A percentile compares a stretch with the other conserved stretches of the same genome.
Conservation (phyloP, 2,329 filamentous ascomycete genomes). For the Helicocarpus griseus region DNA sequence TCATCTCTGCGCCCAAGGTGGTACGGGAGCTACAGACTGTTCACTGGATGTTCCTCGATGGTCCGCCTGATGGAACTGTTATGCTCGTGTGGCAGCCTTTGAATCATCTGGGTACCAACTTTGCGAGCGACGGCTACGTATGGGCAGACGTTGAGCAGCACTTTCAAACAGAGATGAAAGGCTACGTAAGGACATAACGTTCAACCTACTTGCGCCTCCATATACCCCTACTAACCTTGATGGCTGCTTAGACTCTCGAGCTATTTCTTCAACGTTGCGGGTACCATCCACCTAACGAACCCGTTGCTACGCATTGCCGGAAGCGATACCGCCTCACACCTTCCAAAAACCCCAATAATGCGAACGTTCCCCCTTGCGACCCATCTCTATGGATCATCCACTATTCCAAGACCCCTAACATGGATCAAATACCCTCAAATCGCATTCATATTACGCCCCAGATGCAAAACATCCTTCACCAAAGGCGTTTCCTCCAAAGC, state of each 20-base stretch:
- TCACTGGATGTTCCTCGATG: conserved; percentile 85
- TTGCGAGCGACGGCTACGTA: conserved; percentile 84
- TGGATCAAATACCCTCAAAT: conserved; percentile 60
- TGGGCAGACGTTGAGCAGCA: conserved; percentile 76
- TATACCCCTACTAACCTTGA: neutral
- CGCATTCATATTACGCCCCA: conserved; percentile 40
- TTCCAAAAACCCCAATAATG: conserved; percentile 58
- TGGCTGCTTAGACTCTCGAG: conserved; percentile 62
- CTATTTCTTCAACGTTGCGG: conserved; percentile 75
- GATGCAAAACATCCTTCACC: conserved; percentile 31
- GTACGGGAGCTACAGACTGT: conserved; percentile 77
- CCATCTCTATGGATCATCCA: conserved; percentile 84
- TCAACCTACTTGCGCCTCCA: conserved; percentile 8
- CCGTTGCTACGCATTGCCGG: conserved; percentile 64
- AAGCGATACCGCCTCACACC: conserved; percentile 76
- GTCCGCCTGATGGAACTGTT: conserved; percentile 70
- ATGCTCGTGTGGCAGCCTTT: conserved; percentile 84
- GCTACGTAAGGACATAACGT: conserved; percentile 45
- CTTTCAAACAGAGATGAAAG: conserved; percentile 62
- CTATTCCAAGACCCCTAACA: conserved; percentile 68
- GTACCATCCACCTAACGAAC: conserved; percentile 63
- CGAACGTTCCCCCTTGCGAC: conserved; percentile 62
- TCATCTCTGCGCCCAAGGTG: conserved; percentile 74
- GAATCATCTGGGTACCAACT: conserved; percentile 59
- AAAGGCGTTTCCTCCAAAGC: conserved; percentile 52